Evolutionary conservation across 2,329 filamentous ascomycete species (phyloP), one percentile per base, ranked within the genome.

Genomic region (Aspergillus pseudoterreus): DNA sequence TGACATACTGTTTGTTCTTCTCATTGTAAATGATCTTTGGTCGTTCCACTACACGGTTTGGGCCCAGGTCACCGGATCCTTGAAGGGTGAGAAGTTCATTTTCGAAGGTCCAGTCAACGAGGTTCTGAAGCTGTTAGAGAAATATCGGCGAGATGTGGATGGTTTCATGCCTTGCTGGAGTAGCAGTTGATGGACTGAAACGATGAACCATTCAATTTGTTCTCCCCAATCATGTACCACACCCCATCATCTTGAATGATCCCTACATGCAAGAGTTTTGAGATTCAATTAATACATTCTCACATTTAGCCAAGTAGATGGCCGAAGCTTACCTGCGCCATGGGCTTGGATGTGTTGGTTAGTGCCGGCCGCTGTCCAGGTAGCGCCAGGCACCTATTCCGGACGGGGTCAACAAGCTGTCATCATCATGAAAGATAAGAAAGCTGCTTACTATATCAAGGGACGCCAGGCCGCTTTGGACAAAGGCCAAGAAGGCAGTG

Each of bases 111-210:
- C 85, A 88, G 57, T 84, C 76, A 0, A 85, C 78, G 0, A 88
- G 75, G 64, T 88, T 47, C 55, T 56, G n/a, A 1, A 9, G 2
- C 4, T 2, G n/a, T 10, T 21, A n/a, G 3, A 11, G 9, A 11
- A 5, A 8, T 22, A 14, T 4, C 11, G 15, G 2, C 1, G 4
- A 1, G 10, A 45, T 5, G 17, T 17, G 0, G 9, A 8, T 12
- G 8, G 5, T 19, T 35, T 1, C 22, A 6, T 10, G 54, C 75
- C 11, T 73, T 74, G 12, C 81, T 85, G 0, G 80, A 82, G 66
- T 87, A 88, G 69, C 85, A 88, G 64, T 86, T 87, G 58, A 88
- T 73, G 47, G 83, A 83, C 52, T 82, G 78, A 65, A 87, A 88
- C 0, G 74, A 68, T 1, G 73, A 77, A 21, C 84, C 83, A n/a